Evolutionary conservation across 2,329 filamentous ascomycete genomes (phyloP).

Genomic region (Rhexocercosporidium sp.): DNA sequence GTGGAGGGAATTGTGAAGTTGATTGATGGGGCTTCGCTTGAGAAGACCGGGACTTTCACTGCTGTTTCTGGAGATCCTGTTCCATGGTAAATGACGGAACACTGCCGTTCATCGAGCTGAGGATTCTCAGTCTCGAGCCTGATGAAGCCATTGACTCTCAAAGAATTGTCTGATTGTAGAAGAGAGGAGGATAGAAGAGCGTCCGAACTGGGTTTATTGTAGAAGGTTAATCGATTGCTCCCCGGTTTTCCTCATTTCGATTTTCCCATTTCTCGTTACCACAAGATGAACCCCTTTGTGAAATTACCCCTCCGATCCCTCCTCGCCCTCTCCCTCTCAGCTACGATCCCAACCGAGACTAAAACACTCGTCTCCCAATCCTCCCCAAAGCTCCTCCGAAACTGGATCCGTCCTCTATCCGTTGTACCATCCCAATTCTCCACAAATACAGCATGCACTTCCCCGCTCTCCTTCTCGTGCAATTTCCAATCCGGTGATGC

Average conservation of each 20-base stretch:
- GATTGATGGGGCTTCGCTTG: conserved; percentile 26
- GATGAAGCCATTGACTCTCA: background rate
- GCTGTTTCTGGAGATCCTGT: conserved; percentile 19
- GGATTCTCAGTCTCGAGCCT: background rate
- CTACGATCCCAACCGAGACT: conserved; percentile 10
- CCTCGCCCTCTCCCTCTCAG: conserved; percentile 12
- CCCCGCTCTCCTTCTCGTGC: background rate
- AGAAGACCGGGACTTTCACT: conserved; percentile 29
- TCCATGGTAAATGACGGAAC: conserved; percentile 25
- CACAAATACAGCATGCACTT: conserved; percentile 13
- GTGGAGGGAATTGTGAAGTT: conserved; percentile 22
- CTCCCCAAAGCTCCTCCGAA: conserved; percentile 5
- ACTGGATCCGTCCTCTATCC: conserved; percentile 4
- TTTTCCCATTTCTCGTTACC: background rate
- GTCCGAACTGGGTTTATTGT: too few species aligned
- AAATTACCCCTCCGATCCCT: conserved; percentile 7
- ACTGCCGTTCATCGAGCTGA: background rate
- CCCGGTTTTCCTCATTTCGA: too few species aligned
- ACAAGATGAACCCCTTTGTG: conserved; percentile 5
- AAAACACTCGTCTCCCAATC: conserved; percentile 7
- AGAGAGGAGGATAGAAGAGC: too few species aligned
- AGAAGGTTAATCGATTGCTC: too few species aligned
- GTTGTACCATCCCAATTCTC: conserved; percentile 2
- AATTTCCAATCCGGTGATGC: conserved; percentile 11
- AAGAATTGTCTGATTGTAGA: too few species aligned